Evolutionary conservation across 1,284 basidiomycete genomes (phyloP), one percentile per base, ranked within the genome.

Genomic region (Puccinia novopanici): DNA sequence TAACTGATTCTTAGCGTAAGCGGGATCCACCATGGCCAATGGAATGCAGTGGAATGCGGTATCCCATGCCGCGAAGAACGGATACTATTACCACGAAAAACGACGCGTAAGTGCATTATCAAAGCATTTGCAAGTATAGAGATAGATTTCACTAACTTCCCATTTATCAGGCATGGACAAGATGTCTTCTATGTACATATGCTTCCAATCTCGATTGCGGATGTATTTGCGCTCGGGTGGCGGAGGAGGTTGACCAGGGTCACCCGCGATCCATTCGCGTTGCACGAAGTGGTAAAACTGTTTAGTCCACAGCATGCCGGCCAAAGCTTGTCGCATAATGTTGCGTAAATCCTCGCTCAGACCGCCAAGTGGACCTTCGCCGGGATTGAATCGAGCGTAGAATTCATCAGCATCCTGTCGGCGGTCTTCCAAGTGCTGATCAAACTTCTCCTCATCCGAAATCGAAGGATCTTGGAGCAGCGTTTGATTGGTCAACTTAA

Each of bases 131-230:
- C 10, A 50, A 13, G 12, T 24, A 63, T 55, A 19, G 27, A 40
- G 59, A 81, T 82, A 37, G 3, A 87, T 82, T 93, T 83, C 89
- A 94, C 93, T 84, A 94, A 96, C 89, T 87, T 99, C 96, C 96
- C 96, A 98, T 91, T 98, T 98, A 88, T 98, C 96, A 12, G 96
- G 96, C 96, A 99, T 98, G 12, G 95, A 97, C 65, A 99, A 89
- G 82, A 99, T 91, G 86, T 99, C 96, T 81, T 93, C 93, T 82
- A 95, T 92, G 86, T 98, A 91, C 87, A 99, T 89, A 87, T 99
- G 96, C 82, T 90, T 91, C 95, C 95, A 98, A 84, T 94, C 92
- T 91, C 93, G 83, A 87, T 98, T 99, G 82, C 95, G 89, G 81
- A 96, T 88, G 83, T 88, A 88, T 87, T 95, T 95, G 82, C 96